Conservation (phyloP, 164 flowering plant genomes). For the Kingdonia uniflora region DNA sequence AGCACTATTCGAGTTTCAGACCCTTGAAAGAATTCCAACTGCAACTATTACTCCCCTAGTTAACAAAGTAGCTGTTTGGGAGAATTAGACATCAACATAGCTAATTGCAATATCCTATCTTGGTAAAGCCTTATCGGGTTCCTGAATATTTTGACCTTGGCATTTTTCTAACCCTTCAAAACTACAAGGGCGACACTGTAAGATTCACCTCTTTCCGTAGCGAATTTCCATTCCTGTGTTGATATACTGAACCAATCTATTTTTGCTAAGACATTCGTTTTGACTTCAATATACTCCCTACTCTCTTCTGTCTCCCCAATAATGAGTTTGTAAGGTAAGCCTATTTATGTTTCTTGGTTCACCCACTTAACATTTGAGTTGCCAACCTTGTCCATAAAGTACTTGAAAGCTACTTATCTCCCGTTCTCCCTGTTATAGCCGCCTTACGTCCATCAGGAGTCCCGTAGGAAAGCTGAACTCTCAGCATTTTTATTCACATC, state of each 20-base stretch:
- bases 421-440: slow-evolving; percentile 48
- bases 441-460: slow-evolving; percentile 34
- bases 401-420: slow-evolving; percentile 70
- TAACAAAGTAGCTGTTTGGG: slow-evolving; percentile 8
- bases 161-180: slow-evolving; percentile 29
- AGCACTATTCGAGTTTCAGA: too few relatives aligned
- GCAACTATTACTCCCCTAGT: too few relatives aligned
- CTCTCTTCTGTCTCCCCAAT: slow-evolving; percentile 26
- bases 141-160: slow-evolving; percentile 43
- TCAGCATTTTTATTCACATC: slow-evolving; percentile 5
- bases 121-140: slow-evolving; percentile 59
- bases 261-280: slow-evolving; percentile 53
- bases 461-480: slow-evolving; percentile 39
- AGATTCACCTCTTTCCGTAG: slow-evolving; percentile 60
- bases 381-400: slow-evolving; percentile 34
- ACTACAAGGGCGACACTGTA: slow-evolving; percentile 66
- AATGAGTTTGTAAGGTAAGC: slow-evolving; percentile 75
- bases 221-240: slow-evolving; percentile 78
- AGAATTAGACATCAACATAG: slow-evolving; percentile 42
- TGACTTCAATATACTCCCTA: slow-evolving; percentile 72
- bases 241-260: slow-evolving; percentile 81
- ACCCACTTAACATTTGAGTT: slow-evolving; percentile 55
- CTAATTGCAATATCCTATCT: slow-evolving; percentile 43
- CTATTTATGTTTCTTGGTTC: slow-evolving; percentile 58
- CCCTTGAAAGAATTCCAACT: too few relatives aligned